Percentiles rank a stretch among this genome's conserved stretches.
Conservation (phyloP, 352 stramenopile species). For the Phytophthora cryptogea region DNA sequence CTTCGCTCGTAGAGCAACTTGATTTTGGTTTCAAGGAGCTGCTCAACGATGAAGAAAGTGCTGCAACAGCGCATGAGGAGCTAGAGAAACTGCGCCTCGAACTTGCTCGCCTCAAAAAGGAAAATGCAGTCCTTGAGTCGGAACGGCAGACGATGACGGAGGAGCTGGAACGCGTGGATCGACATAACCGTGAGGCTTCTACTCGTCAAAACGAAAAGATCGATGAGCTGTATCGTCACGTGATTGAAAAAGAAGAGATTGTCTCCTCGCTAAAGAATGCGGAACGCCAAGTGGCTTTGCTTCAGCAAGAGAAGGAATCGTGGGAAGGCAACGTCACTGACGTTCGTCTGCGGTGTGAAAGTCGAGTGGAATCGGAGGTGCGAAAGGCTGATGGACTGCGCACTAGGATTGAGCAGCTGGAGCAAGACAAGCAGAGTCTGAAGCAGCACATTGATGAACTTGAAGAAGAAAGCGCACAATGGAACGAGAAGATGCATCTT, state of each 20-base stretch:
- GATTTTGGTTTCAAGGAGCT: constrained; percentile 76
- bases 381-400: constrained; percentile 47
- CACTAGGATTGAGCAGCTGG: constrained; percentile 37
- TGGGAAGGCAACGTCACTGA: constrained; percentile 47
- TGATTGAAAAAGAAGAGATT: constrained; percentile 52
- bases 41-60: constrained; percentile 64
- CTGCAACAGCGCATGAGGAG: constrained; percentile 43
- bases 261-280: constrained; percentile 43
- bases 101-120: constrained; percentile 44
- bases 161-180: constrained; percentile 41
- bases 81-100: constrained; percentile 53
- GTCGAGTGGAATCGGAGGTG: constrained; percentile 41
- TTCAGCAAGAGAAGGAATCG: constrained; percentile 49
- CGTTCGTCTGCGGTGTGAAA: constrained; percentile 41
- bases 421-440: constrained; percentile 41
- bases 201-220: constrained; percentile 50
- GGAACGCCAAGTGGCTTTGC: constrained; percentile 39
- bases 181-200: constrained; percentile 29
- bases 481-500: constrained; percentile 31
- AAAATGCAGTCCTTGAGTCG: constrained; percentile 33
- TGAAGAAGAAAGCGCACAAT: constrained; percentile 29
- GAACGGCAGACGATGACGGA: constrained; percentile 32
- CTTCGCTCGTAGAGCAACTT: constrained; percentile 58
- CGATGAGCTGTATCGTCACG: constrained; percentile 58
- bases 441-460: constrained; percentile 30